Base-by-base conservation (phyloP, 2,329 filamentous ascomycete species). In the Juglanconis sp. region DNA sequence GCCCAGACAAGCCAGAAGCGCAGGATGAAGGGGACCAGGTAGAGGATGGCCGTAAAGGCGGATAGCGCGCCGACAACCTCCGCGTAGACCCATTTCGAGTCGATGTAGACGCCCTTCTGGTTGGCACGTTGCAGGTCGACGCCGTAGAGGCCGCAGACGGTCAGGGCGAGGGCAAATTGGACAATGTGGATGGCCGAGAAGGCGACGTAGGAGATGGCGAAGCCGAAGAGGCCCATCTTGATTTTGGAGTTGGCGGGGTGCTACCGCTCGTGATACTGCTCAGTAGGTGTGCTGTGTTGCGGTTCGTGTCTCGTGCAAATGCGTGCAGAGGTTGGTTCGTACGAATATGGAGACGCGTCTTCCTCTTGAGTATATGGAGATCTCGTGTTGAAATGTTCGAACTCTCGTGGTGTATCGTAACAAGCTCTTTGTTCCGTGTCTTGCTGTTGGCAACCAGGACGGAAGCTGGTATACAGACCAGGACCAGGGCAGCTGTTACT, bases 111-210 rank as follows among this genome's bases (percentile, higher is more conserved):
- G 57, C 79, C 70, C 4, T 77, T 71, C 17, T 83, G 74, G 42
- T 76, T 71, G 1, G 85, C 84, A 30, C 74, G 73, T 62, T 84
- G 74, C 5, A 95, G 76, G 69, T 94, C 89, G 31, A 81, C 75
- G 40, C 87, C 90, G 66, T 95, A 96, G 24, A 96, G 83, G 1
- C 89, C 92, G 65, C 88, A 87, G 57, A 95, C 89, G 1, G 89
- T 83, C 60, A 96, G 75, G 13, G 87, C 91, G 65, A 96, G 81
- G 60, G 90, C 81, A 69, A 96, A 87, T 69, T 94, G 90, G 63
- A 88, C 75, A 72, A 93, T 80, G 71, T 93, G 89, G n/a, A 92
- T 75, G 65, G 81, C 65, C 31, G 81, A 76, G 69, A 89, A 88
- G 65, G 79, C 69, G 66, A 87, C 66, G 65, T 83, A 84, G 72